Base-by-base conservation (phyloP, 1,284 basidiomycete genomes). In the Puccinia triticina region DNA sequence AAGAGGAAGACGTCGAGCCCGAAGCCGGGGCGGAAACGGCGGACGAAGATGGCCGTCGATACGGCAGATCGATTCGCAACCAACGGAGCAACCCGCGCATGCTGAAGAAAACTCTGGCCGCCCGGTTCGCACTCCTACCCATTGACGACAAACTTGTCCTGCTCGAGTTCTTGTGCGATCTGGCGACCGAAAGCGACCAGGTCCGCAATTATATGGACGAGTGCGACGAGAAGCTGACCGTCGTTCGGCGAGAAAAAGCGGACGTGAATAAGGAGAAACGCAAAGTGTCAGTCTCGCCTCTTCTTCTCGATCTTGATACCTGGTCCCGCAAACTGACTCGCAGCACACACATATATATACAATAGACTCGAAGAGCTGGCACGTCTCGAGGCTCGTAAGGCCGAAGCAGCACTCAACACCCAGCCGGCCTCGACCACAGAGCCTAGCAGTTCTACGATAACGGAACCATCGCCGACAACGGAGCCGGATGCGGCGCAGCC, bases 211-310 rank as follows among this genome's bases (percentile, higher is more conserved):
- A 53, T 46, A 72, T 80, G 50, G 77, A 80, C 26, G 50, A 71
- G 29, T 53, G 50, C 32, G 77, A 80, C 46, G 77, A 80, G 48
- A 71, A 61, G 26, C 59, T 80, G 40, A 80, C 77, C 32, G 48
- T 57, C 18, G 37, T 80, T 43, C 37, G 77, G 4, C 57, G 69
- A 59, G 67, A 71, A 43, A 80, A 61, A 23, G 77, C 77, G n/a
- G 77, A 80, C 61, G 50, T 80, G 2, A 80, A 80, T 48, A 80
- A 80, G 57, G 77, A 80, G 55, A 80, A 80, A 59, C 29, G 67
- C 40, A 80, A 61, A 55, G 37, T 80, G 77, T 80, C 34, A 46
- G 67, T 79, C 7, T 64, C 11, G 4, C 29, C 64, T 23, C 14
- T 12, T 37, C 5, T 37, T 66, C 8, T 50, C 18, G 48, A 50